Evolutionary conservation across 169 alveolate genomes (phyloP).

Genomic region (Cystoisospora suis): DNA sequence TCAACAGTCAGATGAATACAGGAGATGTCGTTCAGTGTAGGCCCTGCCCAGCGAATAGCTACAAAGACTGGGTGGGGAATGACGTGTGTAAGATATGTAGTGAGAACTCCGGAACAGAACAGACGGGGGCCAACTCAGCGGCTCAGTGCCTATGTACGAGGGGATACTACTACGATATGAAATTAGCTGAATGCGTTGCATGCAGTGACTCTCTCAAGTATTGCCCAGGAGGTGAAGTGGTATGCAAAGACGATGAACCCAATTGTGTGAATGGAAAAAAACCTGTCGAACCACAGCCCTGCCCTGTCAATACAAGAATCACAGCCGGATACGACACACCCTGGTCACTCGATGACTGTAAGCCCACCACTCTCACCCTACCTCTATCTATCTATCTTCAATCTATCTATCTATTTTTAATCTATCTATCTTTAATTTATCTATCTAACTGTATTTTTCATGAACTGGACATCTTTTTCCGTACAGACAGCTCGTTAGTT

Average conservation of each 20-base stretch:
- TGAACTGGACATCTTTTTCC: no score
- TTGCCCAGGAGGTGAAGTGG: slow-evolving; percentile 83
- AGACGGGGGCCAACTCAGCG: slow-evolving; percentile 77
- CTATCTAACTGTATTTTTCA: no score
- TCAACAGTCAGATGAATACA: not conserved
- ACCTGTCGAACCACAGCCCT: slow-evolving; percentile 68
- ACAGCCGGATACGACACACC: slow-evolving; percentile 84
- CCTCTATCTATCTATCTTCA: no score
- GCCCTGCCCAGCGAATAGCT: slow-evolving; percentile 77
- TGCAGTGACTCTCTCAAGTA: slow-evolving; percentile 74
- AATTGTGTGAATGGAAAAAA: slow-evolving; percentile 53
- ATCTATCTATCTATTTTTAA: no score
- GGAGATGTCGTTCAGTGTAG: slow-evolving; percentile 59
- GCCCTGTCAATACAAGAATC: slow-evolving; percentile 79
- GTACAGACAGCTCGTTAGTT: no score
- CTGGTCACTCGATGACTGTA: slow-evolving; percentile 76
- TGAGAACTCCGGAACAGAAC: slow-evolving; percentile 77
- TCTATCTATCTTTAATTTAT: no score
- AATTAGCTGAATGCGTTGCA: slow-evolving; percentile 70
- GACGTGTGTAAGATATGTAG: slow-evolving; percentile 79
- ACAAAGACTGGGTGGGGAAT: slow-evolving; percentile 76
- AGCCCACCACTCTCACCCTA: no score
- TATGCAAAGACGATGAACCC: slow-evolving; percentile 19
- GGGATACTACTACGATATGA: slow-evolving; percentile 78
- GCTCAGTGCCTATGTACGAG: slow-evolving; percentile 80